Conservation (phyloP, 169 alveolate species). For the Cryptosporidium meleagridis region DNA sequence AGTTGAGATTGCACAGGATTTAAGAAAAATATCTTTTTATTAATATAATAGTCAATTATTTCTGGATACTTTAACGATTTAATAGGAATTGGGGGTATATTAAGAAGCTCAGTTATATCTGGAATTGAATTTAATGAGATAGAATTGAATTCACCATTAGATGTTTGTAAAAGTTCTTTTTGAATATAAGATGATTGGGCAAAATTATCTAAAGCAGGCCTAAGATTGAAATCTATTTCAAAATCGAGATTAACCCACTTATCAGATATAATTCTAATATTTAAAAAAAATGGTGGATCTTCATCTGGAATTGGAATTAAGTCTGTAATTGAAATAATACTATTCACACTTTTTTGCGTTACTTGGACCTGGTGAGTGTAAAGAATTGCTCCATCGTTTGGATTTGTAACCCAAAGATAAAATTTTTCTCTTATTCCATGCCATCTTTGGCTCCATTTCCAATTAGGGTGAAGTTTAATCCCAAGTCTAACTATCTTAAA, state of each 20-base stretch:
- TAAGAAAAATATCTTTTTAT: constrained; percentile 89
- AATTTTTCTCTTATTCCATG: constrained; percentile 84
- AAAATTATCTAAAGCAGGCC: constrained; percentile 65
- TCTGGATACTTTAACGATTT: constrained; percentile 75
- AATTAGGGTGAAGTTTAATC: constrained; percentile 84
- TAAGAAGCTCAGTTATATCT: constrained; percentile 84
- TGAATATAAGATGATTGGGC: constrained; percentile 56
- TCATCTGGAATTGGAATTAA: constrained; percentile 78
- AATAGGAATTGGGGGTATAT: constrained; percentile 86
- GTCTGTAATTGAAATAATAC: constrained; percentile 72
- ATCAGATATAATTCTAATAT: constrained; percentile 76
- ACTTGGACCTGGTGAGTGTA: constrained; percentile 86
- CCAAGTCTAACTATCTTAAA: constrained; percentile 86
- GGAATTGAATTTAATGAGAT: constrained; percentile 24
- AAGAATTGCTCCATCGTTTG: constrained; percentile 88
- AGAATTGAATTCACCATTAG: constrained; percentile 39
- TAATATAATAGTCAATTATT: constrained; percentile 35
- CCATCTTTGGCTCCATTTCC: constrained; percentile 92
- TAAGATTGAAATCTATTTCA: constrained; percentile 52
- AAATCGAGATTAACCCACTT: constrained; percentile 65
- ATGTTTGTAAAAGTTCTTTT: constrained; percentile 70
- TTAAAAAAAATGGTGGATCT: constrained; percentile 73
- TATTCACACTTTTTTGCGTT: constrained; percentile 78
- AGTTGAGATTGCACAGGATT: constrained; percentile 96
- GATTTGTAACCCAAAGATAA: constrained; percentile 88